Percentiles rank a stretch among this genome's conserved stretches.
These are phyloP conservation scores for Chenopodium quinoa DNA, from an alignment of 148 eudicot genomes.

Conservation along the genomic window DNA sequence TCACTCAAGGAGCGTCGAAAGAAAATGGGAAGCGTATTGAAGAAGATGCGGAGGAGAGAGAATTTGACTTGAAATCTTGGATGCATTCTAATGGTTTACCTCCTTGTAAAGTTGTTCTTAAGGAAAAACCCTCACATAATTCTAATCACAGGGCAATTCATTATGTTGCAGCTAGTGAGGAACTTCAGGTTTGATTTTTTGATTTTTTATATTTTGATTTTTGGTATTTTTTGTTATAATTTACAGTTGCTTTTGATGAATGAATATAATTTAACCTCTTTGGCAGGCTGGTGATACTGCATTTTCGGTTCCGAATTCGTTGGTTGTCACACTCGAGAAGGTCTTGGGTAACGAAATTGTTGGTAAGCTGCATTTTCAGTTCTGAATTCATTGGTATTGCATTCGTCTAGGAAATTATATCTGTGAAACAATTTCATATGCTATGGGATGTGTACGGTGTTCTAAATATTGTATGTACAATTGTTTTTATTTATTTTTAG, in stretches of 20 bases:
- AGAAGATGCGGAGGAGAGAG: conserved; percentile 19
- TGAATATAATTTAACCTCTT: background rate
- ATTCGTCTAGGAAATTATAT: background rate
- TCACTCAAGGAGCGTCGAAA: conserved; percentile 28
- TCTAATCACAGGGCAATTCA: conserved; percentile 56
- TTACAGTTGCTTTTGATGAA: background rate
- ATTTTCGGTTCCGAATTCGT: conserved; percentile 76
- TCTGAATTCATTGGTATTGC: background rate
- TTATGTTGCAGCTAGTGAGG: conserved; percentile 84
- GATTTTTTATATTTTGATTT: background rate
- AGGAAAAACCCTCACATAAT: conserved; percentile 56
- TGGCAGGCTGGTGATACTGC: conserved; percentile 75
- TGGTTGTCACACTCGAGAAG: conserved; percentile 93
- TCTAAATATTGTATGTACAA: too few relatives aligned
- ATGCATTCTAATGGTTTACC: conserved; percentile 82
- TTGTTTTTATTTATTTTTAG: too few relatives aligned
- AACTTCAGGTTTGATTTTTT: conserved; percentile 54
- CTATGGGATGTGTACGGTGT: too few relatives aligned
- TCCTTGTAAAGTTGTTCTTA: conserved; percentile 69
- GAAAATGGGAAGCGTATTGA: conserved; percentile 26
- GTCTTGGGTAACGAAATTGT: conserved; percentile 92
- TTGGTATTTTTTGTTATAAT: background rate
- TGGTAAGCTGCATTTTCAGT: conserved; percentile 44
- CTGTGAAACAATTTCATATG: background rate
- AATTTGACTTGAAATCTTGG: conserved; percentile 74